These are phyloP conservation scores for Tagetes erecta DNA, from an alignment of 129 eudicot species.

Conservation along the genomic window DNA sequence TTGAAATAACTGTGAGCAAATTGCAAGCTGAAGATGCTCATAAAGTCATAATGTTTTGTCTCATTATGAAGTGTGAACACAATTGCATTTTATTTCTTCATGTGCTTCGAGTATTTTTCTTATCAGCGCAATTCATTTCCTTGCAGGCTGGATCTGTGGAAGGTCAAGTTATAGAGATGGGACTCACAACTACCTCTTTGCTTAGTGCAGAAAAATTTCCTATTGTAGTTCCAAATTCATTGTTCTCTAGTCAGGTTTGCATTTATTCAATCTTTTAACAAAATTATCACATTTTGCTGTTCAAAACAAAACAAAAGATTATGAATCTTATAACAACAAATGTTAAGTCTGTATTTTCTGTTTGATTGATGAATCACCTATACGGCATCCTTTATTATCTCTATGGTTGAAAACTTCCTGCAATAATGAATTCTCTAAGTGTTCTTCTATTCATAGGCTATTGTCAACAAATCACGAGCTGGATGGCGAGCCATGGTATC, in stretches of 20 bases:
- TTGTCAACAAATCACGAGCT: conserved; percentile 95
- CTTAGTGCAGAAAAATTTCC: conserved; percentile 84
- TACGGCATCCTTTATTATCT: conserved; percentile 7
- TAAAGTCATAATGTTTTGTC: not conserved
- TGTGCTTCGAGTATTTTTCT: conserved; percentile 4
- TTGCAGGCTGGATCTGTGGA: conserved; percentile 96
- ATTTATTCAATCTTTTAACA: not conserved
- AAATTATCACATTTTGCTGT: not conserved
- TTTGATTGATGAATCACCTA: conserved; percentile 6
- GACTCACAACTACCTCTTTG: conserved; percentile 76
- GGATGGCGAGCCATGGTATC: conserved; percentile 70
- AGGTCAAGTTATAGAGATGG: conserved; percentile 96
- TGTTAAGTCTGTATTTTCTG: conserved; percentile 8
- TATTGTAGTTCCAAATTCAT: conserved; percentile 82
- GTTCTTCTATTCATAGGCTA: conserved; percentile 54
- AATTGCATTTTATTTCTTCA: not conserved
- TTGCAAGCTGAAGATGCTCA: conserved; percentile 14
- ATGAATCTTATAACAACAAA: conserved; percentile 6
- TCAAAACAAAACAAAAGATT: not conserved
- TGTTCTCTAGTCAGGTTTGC: conserved; percentile 90
- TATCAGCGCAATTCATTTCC: conserved; percentile 18
- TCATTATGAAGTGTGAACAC: conserved; percentile 2
- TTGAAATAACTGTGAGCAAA: not conserved
- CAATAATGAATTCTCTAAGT: conserved; percentile 5
- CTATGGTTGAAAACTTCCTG: conserved; percentile 3